Evolutionary conservation across 192 early-diverging fungal species (phyloP).

Genomic region (Rhizophagus clarus): DNA sequence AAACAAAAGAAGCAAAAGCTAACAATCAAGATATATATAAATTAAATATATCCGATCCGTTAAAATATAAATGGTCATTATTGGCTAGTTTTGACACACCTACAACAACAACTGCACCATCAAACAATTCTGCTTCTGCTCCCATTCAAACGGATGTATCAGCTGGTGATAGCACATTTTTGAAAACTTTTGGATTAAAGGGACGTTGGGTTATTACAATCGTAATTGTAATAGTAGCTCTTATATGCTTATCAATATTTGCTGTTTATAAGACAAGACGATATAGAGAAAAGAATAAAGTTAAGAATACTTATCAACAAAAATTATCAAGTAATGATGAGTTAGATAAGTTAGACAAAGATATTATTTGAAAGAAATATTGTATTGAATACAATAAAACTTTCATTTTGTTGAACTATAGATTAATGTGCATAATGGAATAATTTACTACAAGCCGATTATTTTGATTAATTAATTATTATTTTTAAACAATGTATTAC

Average conservation of each 20-base stretch:
- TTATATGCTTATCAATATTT: not conserved
- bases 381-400: no score
- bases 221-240: not conserved
- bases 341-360: not conserved
- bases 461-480: no score
- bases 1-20: not conserved
- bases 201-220: not conserved
- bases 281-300: not conserved
- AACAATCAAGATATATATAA: not conserved
- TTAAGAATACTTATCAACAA: not conserved
- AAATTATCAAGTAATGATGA: not conserved
- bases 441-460: no score
- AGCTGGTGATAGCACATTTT: not conserved
- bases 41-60: conserved; percentile 8
- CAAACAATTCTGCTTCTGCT: not conserved
- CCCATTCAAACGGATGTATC: not conserved
- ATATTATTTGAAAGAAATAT: no score
- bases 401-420: no score
- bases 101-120: not conserved
- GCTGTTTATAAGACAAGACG: not conserved
- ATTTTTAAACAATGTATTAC: no score
- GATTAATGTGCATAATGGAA: no score
- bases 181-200: not conserved
- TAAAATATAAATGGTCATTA: conserved; percentile 4
- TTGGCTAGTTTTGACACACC: not conserved